These are phyloP conservation scores for Diutina neorugosa DNA, from an alignment of 1,139 yeast species.

Conservation along the genomic window DNA sequence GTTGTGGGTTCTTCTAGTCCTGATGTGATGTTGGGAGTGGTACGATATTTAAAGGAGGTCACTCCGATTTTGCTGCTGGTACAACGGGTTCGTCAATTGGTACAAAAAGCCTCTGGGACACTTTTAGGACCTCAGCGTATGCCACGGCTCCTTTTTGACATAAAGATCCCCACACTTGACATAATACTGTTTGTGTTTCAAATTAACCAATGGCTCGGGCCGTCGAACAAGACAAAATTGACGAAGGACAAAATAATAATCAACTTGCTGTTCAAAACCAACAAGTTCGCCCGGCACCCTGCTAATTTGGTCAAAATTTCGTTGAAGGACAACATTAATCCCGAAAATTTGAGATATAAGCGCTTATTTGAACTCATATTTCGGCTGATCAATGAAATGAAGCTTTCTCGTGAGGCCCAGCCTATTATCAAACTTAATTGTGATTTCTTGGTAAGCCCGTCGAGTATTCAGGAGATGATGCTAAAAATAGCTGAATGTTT, in stretches of 20 bases:
- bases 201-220: slow-evolving; percentile 13
- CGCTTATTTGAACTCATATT: slow-evolving; percentile 29
- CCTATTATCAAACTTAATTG: slow-evolving; percentile 24
- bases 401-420: slow-evolving; percentile 8
- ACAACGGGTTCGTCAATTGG: slow-evolving; percentile 9
- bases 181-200: slow-evolving; percentile 22
- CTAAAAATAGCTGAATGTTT: slow-evolving; percentile 23
- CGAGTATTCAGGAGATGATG: slow-evolving; percentile 12
- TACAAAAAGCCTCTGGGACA: slow-evolving; percentile 7
- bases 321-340: slow-evolving; percentile 25
- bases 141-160: slow-evolving; percentile 16
- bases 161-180: slow-evolving; percentile 21
- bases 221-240: slow-evolving; percentile 20
- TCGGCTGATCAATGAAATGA: slow-evolving; percentile 20
- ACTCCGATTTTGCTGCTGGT: slow-evolving; percentile 20
- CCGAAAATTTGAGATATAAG: slow-evolving; percentile 28
- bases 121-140: slow-evolving; percentile 10
- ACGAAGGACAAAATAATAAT: slow-evolving; percentile 24
- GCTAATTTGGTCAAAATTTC: slow-evolving; percentile 18
- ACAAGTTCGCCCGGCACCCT: slow-evolving; percentile 19
- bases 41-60: slow-evolving; percentile 21
- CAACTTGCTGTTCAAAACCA: slow-evolving; percentile 19
- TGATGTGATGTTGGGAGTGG: slow-evolving; percentile 16
- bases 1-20: neutral
- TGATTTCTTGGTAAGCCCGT: slow-evolving; percentile 22